Evolutionary conservation across 345 rosid genomes (phyloP).

Genomic region (Citrus hindsii): DNA sequence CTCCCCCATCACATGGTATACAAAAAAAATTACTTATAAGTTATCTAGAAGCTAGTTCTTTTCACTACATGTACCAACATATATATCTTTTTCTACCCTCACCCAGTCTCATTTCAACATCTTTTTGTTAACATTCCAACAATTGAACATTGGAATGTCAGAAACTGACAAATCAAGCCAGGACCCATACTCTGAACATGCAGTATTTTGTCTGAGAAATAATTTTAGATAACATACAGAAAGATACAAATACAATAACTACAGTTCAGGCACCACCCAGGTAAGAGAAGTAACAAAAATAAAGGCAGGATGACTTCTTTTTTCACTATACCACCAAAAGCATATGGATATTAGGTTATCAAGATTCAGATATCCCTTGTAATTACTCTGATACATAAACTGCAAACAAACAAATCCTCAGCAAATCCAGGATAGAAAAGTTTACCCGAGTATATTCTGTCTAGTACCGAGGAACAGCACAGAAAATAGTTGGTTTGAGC

Average conservation of each 20-base stretch:
- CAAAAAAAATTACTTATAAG: background rate
- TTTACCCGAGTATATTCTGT: constrained; percentile 75
- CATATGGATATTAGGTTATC: background rate
- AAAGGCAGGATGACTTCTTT: background rate
- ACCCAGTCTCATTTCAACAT: background rate
- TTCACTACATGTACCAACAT: background rate
- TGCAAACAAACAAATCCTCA: background rate
- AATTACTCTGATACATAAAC: background rate
- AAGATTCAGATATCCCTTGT: background rate
- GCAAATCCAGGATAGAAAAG: background rate
- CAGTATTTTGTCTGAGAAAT: background rate
- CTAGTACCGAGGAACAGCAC: constrained; percentile 99
- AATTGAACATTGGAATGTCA: background rate
- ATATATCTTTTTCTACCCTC: background rate
- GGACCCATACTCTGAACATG: background rate
- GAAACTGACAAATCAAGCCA: background rate
- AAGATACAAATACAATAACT: background rate
- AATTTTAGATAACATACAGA: background rate
- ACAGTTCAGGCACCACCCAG: background rate
- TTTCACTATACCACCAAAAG: background rate
- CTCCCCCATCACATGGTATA: background rate
- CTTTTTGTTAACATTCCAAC: background rate
- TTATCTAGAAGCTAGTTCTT: background rate
- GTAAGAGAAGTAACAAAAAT: no score
- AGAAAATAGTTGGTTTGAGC: constrained; percentile 85